These are phyloP conservation scores for Oryza brachyantha DNA, from an alignment of 176 grass and related monocot species.

Conservation along the genomic window DNA sequence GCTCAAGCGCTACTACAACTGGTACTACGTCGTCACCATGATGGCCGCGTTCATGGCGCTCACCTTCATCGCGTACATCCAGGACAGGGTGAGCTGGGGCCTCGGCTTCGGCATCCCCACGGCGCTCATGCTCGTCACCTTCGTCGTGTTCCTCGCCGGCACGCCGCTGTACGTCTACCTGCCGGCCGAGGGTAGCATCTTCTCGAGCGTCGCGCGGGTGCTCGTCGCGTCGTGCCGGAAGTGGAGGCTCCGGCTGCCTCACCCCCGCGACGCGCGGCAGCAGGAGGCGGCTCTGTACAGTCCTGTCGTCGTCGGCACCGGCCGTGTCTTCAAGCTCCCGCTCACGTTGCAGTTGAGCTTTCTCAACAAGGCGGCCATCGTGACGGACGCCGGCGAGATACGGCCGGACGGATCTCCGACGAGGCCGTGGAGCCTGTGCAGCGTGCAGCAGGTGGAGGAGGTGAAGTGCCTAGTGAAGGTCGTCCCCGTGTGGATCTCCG, in stretches of 20 bases:
- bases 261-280: neutral
- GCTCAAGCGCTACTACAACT: conserved; percentile 32
- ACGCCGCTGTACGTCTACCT: conserved; percentile 21
- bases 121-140: conserved; percentile 9
- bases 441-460: conserved; percentile 62
- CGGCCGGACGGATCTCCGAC: conserved; percentile 17
- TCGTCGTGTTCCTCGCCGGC: conserved; percentile 34
- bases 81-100: conserved; percentile 36
- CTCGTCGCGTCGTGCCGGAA: conserved; percentile 39
- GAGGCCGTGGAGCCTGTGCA: conserved; percentile 45
- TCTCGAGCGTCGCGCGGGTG: conserved; percentile 33
- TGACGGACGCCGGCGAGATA: conserved; percentile 31
- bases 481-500: conserved; percentile 47
- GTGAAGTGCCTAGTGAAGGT: conserved; percentile 32
- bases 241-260: conserved; percentile 32
- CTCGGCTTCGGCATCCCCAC: conserved; percentile 43
- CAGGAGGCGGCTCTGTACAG: conserved; percentile 33
- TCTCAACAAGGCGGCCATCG: conserved; percentile 54
- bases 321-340: conserved; percentile 1
- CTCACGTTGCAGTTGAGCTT: conserved; percentile 38
- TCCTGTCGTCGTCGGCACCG: neutral
- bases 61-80: conserved; percentile 30
- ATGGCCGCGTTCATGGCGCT: conserved; percentile 8
- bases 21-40: conserved; percentile 30
- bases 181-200: conserved; percentile 43